Evolutionary conservation across 2,329 filamentous ascomycete species (phyloP), one percentile per base, ranked within the genome.

Genomic region (Fusarium caatingaense): DNA sequence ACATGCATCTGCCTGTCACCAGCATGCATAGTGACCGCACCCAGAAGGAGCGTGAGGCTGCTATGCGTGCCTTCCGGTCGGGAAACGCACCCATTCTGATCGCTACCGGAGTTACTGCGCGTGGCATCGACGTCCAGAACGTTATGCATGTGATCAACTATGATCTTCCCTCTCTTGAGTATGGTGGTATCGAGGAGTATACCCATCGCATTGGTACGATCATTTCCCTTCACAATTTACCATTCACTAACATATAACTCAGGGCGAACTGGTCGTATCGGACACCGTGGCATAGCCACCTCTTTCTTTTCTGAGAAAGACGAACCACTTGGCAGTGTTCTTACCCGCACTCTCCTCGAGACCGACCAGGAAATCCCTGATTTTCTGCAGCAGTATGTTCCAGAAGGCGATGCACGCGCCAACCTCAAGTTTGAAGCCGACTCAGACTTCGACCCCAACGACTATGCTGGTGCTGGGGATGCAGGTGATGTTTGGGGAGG

Each of bases 131-230:
- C 73, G 91, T 98, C 37, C 88, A 88, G 61, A 93, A 96, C 70
- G 91, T 98, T 8, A 89, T 91, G 83, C 93, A 97, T 69, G 92
- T 99, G 64, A 91, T 99, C 85, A 98, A 99, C 81, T 98, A 90
- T 73, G 94, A 98, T 66, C 83, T 98, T 3, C 95, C 95, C 0
- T 89, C 85, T 8, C 81, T 85, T 45, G 83, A 89, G 1, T 87
- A 95, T 72, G 94, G 93, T n/a, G 95, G 94, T 4, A 97, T 98
- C 59, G 90, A 93, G 50, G 96, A 98, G 78, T 99, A 98, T 74
- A 90, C 92, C 27, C 96, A 99, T 77, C 93, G 96, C 15, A 98
- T 98, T 77, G 96, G 92, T 93, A 88, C 81, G 85, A 76, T 25
- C 15, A 11, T 37, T n/a, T 25, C n/a, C 49, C 45, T 25, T 8